A percentile compares a stretch with the other conserved stretches of the same genome.
Conservation (phyloP, 495 filamentous ascomycete species). For the Aspergillus carlsbadensis region DNA sequence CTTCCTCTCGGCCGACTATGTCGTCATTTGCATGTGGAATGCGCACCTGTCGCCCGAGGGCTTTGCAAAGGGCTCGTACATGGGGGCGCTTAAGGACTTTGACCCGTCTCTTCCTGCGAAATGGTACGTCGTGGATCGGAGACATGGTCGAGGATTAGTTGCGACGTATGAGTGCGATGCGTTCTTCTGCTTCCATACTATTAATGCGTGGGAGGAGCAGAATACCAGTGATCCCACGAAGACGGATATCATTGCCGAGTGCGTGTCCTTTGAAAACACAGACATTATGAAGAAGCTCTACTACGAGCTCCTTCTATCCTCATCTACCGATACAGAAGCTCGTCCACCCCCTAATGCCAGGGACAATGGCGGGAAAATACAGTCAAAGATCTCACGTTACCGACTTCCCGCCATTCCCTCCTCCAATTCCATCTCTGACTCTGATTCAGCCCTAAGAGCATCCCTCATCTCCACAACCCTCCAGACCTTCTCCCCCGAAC, state of each 20-base stretch:
- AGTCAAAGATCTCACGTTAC: slow-evolving; percentile 46
- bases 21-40: slow-evolving; percentile 67
- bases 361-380: slow-evolving; percentile 31
- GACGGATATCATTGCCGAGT: slow-evolving; percentile 57
- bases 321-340: slow-evolving; percentile 30
- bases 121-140: slow-evolving; percentile 72
- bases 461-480: slow-evolving; percentile 34
- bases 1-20: slow-evolving; percentile 62
- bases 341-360: neutral
- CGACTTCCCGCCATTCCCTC: slow-evolving; percentile 40
- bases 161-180: slow-evolving; percentile 57
- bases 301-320: slow-evolving; percentile 57
- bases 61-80: slow-evolving; percentile 38
- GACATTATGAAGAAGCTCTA: slow-evolving; percentile 54
- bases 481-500: slow-evolving; percentile 47
- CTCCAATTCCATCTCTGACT: slow-evolving; percentile 4
- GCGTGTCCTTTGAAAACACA: slow-evolving; percentile 52
- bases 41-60: slow-evolving; percentile 58
- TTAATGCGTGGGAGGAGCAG: slow-evolving; percentile 70
- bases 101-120: slow-evolving; percentile 47
- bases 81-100: slow-evolving; percentile 38
- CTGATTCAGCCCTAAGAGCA: slow-evolving; percentile 12
- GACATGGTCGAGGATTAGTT: slow-evolving; percentile 51
- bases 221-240: slow-evolving; percentile 28
- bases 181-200: slow-evolving; percentile 74